phyloP scores from a whole-genome alignment of 768 basidiomycete genomes.

The Filobasidium wieringae region DNA sequence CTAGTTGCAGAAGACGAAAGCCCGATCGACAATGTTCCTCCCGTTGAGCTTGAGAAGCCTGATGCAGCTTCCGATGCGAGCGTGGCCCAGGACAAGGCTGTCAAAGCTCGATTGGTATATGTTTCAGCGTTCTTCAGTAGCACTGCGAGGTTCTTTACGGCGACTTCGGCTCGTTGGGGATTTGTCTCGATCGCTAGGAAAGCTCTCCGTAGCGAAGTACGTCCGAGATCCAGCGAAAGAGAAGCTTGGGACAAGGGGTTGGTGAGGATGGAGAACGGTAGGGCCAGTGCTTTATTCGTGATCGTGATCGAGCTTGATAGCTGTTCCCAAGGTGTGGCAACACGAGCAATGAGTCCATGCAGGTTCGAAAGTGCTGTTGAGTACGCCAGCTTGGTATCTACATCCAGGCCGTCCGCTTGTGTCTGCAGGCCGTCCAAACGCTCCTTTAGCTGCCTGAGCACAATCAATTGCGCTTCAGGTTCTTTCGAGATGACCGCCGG shows the following conservation, averaged over 20 bases:
- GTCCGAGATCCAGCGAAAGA: constrained; percentile 9
- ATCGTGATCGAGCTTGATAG: constrained; percentile 19
- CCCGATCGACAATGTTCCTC: constrained; percentile 9
- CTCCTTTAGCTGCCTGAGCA: no score
- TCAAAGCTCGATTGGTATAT: constrained; percentile 23
- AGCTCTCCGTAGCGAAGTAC: constrained; percentile 21
- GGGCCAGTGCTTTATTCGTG: constrained; percentile 20
- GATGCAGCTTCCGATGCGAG: constrained; percentile 11
- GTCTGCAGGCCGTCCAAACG: no score
- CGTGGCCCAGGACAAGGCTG: constrained; percentile 15
- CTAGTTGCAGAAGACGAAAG: constrained; percentile 2
- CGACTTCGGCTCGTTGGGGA: no score
- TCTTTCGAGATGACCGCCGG: no score
- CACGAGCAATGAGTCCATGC: no score
- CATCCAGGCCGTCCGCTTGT: no score
- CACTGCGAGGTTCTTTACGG: constrained; percentile 22
- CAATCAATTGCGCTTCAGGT: no score
- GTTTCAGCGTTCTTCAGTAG: constrained; percentile 30
- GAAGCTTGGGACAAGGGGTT: constrained; percentile 19
- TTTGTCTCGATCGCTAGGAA: constrained; percentile 21
- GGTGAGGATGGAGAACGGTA: constrained; percentile 18
- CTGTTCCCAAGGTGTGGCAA: constrained; percentile 26
- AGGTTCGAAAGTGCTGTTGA: no score
- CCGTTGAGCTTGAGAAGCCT: neutral
- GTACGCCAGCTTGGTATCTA: no score